These are phyloP conservation scores for Marasmius sp. DNA, from an alignment of 1,284 basidiomycete species.

Conservation along the genomic window DNA sequence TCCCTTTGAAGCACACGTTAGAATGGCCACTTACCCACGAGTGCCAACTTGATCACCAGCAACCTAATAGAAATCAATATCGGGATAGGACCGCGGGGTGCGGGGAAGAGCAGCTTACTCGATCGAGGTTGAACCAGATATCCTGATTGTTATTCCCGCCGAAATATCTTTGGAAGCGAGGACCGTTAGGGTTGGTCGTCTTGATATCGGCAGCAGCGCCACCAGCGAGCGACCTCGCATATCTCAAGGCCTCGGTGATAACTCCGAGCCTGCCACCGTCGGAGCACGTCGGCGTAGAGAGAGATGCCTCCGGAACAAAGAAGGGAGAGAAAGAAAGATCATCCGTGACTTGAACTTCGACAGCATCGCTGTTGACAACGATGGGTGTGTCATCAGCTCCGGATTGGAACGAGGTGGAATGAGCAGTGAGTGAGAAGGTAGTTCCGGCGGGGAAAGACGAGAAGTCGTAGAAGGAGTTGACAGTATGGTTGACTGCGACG, in stretches of 20 bases:
- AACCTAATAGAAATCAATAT: neutral
- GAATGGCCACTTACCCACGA: too few species aligned
- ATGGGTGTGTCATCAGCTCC: constrained; percentile 8
- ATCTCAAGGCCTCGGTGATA: constrained; percentile 8
- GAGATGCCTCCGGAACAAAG: neutral
- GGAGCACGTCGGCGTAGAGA: constrained; percentile 12
- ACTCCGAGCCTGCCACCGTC: constrained; percentile 8
- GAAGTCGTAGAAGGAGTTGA: constrained; percentile 17
- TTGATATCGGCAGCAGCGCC: constrained; percentile 14
- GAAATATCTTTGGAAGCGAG: constrained; percentile 13
- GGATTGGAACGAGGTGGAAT: constrained; percentile 4
- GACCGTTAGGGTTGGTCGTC: constrained; percentile 9
- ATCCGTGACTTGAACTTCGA: constrained; percentile 11
- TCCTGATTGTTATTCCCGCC: constrained; percentile 15
- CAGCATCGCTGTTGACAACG: constrained; percentile 4
- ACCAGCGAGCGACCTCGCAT: constrained; percentile 14
- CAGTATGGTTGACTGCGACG: constrained; percentile 17
- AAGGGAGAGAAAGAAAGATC: constrained; percentile 13
- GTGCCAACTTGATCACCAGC: constrained; percentile 8
- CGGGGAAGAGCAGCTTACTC: neutral
- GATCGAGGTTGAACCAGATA: constrained; percentile 16
- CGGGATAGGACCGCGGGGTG: too few species aligned
- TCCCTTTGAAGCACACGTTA: too few species aligned
- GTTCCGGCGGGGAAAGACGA: constrained; percentile 14
- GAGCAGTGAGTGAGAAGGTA: constrained; percentile 6